These are phyloP conservation scores for Zymoseptoria brevis DNA, from an alignment of 2,329 filamentous ascomycete species.

Conservation along the genomic window DNA sequence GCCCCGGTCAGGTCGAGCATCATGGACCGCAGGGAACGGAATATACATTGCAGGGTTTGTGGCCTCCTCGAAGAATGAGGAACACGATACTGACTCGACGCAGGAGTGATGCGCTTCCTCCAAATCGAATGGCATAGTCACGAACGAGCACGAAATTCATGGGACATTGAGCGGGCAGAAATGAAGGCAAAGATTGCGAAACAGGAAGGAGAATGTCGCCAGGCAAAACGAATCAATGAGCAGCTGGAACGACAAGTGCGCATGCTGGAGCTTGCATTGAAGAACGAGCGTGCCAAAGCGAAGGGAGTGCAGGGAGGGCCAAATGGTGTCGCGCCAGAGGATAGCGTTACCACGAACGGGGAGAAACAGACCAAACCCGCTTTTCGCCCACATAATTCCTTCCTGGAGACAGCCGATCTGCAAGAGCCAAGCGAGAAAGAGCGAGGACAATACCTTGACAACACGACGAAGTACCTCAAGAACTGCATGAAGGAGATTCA, in stretches of 20 bases:
- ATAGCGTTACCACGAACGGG: slow-evolving; percentile 9
- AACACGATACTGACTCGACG: slow-evolving; percentile 17
- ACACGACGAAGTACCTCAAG: slow-evolving; percentile 54
- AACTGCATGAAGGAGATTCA: slow-evolving; percentile 62
- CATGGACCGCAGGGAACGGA: slow-evolving; percentile 55
- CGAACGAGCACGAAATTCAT: slow-evolving; percentile 92
- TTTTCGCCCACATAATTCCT: slow-evolving; percentile 42
- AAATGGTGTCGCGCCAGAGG: slow-evolving; percentile 25
- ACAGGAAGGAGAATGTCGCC: slow-evolving; percentile 80
- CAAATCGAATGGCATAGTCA: slow-evolving; percentile 99
- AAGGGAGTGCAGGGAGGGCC: slow-evolving; percentile 17
- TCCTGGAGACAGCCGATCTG: slow-evolving; percentile 43
- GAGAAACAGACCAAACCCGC: slow-evolving; percentile 23
- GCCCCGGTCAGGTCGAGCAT: slow-evolving; percentile 40
- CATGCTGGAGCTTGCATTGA: slow-evolving; percentile 81
- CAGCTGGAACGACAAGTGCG: slow-evolving; percentile 83
- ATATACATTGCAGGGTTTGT: slow-evolving; percentile 62
- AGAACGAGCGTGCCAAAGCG: slow-evolving; percentile 67
- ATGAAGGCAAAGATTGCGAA: slow-evolving; percentile 97
- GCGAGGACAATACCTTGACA: slow-evolving; percentile 53
- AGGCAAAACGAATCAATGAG: slow-evolving; percentile 80
- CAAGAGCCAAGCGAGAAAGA: slow-evolving; percentile 41
- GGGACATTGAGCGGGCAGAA: slow-evolving; percentile 98
- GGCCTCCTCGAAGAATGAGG: not conserved
- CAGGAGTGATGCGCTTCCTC: slow-evolving; percentile 97